These are phyloP conservation scores for Termitomyces heimii DNA, from an alignment of 768 basidiomycete species.

Conservation along the genomic window DNA sequence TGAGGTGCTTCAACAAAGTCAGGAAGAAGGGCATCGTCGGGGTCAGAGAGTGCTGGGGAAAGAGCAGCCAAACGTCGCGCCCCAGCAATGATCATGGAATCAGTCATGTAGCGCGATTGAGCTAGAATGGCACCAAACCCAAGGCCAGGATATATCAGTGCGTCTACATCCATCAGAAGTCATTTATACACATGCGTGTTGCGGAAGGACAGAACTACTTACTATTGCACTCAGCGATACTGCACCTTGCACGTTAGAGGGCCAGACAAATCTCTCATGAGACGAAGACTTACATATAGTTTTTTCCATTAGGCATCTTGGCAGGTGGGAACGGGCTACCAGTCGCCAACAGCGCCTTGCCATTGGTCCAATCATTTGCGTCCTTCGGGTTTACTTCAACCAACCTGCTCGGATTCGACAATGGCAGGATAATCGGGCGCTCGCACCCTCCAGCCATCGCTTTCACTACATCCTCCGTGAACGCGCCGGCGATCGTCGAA, in stretches of 20 bases:
- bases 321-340: constrained; percentile 81
- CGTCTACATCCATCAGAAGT: constrained; percentile 52
- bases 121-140: constrained; percentile 76
- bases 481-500: constrained; percentile 73
- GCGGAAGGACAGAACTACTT: constrained; percentile 7
- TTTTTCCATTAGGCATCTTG: constrained; percentile 57
- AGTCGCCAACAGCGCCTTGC: constrained; percentile 75
- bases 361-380: constrained; percentile 73
- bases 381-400: constrained; percentile 72
- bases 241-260: constrained; percentile 17
- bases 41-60: constrained; percentile 68
- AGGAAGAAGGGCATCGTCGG: constrained; percentile 67
- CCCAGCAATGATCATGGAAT: constrained; percentile 87
- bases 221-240: constrained; percentile 74
- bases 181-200: neutral
- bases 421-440: constrained; percentile 77
- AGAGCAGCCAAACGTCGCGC: constrained; percentile 69
- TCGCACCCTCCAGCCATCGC: constrained; percentile 65
- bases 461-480: constrained; percentile 65
- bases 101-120: constrained; percentile 58
- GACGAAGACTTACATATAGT: constrained; percentile 47
- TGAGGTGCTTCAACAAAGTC: constrained; percentile 68
- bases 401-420: constrained; percentile 75
- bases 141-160: constrained; percentile 81
- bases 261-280: neutral